A percentile compares a stretch with the other conserved stretches of the same genome.
These are phyloP conservation scores for Misopates orontium DNA, from an alignment of 257 asterid genomes.

Conservation along the genomic window DNA sequence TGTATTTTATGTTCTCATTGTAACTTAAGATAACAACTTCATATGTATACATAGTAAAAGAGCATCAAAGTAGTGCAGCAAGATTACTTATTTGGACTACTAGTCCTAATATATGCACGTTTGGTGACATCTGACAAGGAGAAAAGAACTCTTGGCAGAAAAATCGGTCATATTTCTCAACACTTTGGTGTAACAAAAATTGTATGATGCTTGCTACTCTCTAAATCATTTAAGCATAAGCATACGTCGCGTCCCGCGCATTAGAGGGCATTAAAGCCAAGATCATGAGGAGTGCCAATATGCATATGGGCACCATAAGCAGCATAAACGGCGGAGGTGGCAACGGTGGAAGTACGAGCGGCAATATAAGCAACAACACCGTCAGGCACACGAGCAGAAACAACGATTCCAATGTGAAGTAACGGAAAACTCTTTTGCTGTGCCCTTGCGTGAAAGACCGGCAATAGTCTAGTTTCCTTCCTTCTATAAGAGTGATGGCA, in stretches of 20 bases:
- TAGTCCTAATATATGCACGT: too few relatives aligned
- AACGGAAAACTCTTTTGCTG: slow-evolving; percentile 17
- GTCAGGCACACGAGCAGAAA: slow-evolving; percentile 31
- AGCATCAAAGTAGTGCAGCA: too few relatives aligned
- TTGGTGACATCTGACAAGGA: too few relatives aligned
- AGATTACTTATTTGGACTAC: too few relatives aligned
- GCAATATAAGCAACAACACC: slow-evolving; percentile 28
- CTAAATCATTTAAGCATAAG: slow-evolving; percentile 8
- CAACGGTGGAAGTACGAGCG: slow-evolving; percentile 36
- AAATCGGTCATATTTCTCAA: too few relatives aligned
- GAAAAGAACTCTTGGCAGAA: too few relatives aligned
- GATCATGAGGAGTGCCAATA: slow-evolving; percentile 26
- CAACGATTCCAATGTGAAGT: slow-evolving; percentile 31
- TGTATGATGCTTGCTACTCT: not conserved
- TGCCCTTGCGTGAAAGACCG: slow-evolving; percentile 22
- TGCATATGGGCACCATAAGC: slow-evolving; percentile 30
- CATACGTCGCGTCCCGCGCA: slow-evolving; percentile 1
- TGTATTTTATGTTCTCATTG: too few relatives aligned
- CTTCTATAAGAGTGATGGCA: slow-evolving; percentile 6
- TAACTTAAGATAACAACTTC: too few relatives aligned
- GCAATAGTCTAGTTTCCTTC: slow-evolving; percentile 9
- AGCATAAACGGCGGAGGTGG: slow-evolving; percentile 35
- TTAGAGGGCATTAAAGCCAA: slow-evolving; percentile 34
- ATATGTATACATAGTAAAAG: too few relatives aligned
- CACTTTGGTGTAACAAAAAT: too few relatives aligned